A percentile compares a stretch with the other conserved stretches of the same genome.
Conservation (phyloP, 2,329 filamentous ascomycete genomes). For the Neopestalotiopsis clavispora region DNA sequence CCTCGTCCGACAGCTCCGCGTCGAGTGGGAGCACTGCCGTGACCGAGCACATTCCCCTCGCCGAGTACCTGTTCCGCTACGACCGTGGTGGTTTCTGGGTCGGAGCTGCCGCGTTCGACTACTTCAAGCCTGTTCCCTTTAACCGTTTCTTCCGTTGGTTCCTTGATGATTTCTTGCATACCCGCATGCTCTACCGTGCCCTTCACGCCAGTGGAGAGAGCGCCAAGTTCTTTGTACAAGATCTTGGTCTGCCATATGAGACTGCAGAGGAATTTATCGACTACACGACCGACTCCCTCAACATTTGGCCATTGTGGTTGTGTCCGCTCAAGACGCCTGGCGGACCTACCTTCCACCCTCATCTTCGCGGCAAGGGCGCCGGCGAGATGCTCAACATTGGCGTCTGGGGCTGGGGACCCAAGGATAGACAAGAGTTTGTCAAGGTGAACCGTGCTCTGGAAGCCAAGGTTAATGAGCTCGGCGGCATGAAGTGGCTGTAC, state of each 20-base stretch:
- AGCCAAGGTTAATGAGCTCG: constrained; percentile 68
- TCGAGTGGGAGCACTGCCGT: constrained; percentile 27
- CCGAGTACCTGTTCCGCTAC: constrained; percentile 78
- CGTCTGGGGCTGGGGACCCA: constrained; percentile 81
- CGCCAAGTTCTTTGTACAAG: constrained; percentile 70
- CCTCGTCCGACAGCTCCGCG: constrained; percentile 29
- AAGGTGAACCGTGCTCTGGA: constrained; percentile 74
- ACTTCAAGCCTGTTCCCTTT: constrained; percentile 70
- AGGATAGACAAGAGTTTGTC: constrained; percentile 63
- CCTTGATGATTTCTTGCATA: constrained; percentile 75
- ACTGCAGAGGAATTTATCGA: constrained; percentile 58
- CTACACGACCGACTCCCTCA: constrained; percentile 55
- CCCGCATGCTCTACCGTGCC: constrained; percentile 75
- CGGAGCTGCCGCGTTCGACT: constrained; percentile 67
- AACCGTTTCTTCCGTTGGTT: constrained; percentile 69
- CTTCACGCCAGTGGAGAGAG: constrained; percentile 71
- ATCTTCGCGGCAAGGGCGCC: constrained; percentile 40
- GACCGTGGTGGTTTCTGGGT: constrained; percentile 80
- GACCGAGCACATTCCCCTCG: constrained; percentile 67
- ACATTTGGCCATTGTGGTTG: constrained; percentile 66
- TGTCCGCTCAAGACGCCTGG: constrained; percentile 57
- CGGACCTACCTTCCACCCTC: constrained; percentile 61
- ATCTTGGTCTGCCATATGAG: constrained; percentile 63
- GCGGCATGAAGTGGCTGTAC: constrained; percentile 87
- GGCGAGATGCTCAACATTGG: constrained; percentile 63